phyloP scores from a whole-genome alignment of 1,139 yeast species.

The Starmera stellimalicola region DNA sequence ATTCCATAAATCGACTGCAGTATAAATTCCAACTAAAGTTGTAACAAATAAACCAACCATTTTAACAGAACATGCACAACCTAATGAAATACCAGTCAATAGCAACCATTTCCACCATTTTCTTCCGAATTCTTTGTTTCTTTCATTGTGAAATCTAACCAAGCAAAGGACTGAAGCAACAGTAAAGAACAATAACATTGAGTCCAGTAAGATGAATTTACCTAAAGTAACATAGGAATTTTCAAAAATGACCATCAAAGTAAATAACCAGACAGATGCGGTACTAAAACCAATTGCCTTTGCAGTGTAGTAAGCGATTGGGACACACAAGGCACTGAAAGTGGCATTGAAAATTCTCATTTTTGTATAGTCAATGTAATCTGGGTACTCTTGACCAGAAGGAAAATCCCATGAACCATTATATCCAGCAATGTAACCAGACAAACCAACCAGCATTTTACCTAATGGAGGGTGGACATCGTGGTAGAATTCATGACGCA shows the following conservation, averaged over 20 bases:
- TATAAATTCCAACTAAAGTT: slow-evolving; percentile 65
- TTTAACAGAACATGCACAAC: slow-evolving; percentile 75
- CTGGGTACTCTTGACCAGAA: slow-evolving; percentile 81
- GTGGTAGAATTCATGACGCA: slow-evolving; percentile 89
- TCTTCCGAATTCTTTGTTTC: slow-evolving; percentile 51
- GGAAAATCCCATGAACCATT: slow-evolving; percentile 95
- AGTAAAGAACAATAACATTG: slow-evolving; percentile 92
- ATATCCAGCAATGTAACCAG: slow-evolving; percentile 91
- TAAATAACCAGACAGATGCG: slow-evolving; percentile 80
- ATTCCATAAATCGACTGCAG: slow-evolving; percentile 64
- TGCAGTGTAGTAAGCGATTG: slow-evolving; percentile 87
- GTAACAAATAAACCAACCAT: slow-evolving; percentile 81
- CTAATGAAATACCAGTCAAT: slow-evolving; percentile 64
- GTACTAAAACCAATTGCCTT: slow-evolving; percentile 76
- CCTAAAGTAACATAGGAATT: slow-evolving; percentile 83
- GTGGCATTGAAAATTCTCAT: slow-evolving; percentile 94
- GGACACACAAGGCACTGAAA: slow-evolving; percentile 85
- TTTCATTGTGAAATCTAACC: slow-evolving; percentile 69
- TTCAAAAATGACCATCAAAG: slow-evolving; percentile 81
- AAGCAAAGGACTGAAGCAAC: slow-evolving; percentile 74
- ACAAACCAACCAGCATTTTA: slow-evolving; percentile 90
- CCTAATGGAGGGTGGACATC: slow-evolving; percentile 99
- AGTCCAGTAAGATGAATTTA: slow-evolving; percentile 85
- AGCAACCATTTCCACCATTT: slow-evolving; percentile 95
- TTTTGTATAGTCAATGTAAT: slow-evolving; percentile 72